Base-by-base conservation (phyloP, 1,284 basidiomycete species). In the Apiotrichum porosum region DNA sequence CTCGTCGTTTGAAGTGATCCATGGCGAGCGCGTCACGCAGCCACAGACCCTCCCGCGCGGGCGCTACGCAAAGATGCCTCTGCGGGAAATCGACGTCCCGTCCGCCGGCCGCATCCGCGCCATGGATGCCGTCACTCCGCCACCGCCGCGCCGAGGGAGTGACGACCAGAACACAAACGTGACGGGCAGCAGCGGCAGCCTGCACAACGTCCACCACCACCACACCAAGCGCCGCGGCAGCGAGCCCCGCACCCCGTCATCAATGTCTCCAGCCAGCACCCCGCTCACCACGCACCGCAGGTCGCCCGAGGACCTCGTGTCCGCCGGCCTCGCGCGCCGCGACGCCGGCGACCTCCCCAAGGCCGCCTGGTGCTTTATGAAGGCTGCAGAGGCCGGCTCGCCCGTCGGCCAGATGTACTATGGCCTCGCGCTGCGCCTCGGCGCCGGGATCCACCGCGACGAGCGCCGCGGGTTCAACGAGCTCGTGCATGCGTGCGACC, bases 291-390 rank as follows among this genome's bases (percentile, higher is more conserved):
- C 33, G 14, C 3, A 17, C 18, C 31, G 31, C 31, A 18, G 38
- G n/a, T 23, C 45, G 9, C 35, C 53, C 3, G 38, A 33, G 9
- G 61, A 65, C 21, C 48, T 66, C 18, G 55, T 72, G 0, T 42
- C 47, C 30, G 54, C 52, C 3, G 69, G 65, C 0, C 49, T 67
- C n/a, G 63, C 63, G 35, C 62, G 66, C 2, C 60, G 64, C 33
- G 56, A 58, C 5, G 60, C 59, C 26, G 68, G 67, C 9, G 67
- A 72, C 52, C 34, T 67, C 31, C 56, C 69, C 9, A 68, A 66
- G 36, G 61, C 62, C 12, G 68, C 70, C 34, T 72, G 63, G 56
- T 63, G 67, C 38, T 74, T 73, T 47, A 62, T 69, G 58, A 66
- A 63, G 52, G 69, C 72, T 36, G 68, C 69, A 18, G 66, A 73